phyloP scores from a whole-genome alignment of 352 stramenopile genomes.

The Phytophthora sp. region DNA sequence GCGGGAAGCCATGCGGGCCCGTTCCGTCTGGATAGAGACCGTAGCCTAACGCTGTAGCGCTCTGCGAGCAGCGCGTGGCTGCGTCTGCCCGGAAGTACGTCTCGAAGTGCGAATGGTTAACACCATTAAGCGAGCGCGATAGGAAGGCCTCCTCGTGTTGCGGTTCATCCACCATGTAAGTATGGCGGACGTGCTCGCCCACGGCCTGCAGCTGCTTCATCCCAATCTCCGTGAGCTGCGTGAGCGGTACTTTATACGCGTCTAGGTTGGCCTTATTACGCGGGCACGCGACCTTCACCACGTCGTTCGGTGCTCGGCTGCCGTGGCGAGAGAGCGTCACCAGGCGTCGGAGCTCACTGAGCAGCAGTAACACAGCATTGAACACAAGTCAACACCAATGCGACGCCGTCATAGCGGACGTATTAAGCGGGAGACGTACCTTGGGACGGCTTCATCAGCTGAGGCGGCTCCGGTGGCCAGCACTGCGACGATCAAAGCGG shows the following conservation, averaged over 20 bases:
- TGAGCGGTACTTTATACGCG: constrained; percentile 80
- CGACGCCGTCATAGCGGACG: not conserved
- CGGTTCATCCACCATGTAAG: constrained; percentile 62
- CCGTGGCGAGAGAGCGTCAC: constrained; percentile 83
- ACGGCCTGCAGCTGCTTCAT: constrained; percentile 80
- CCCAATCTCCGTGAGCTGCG: constrained; percentile 82
- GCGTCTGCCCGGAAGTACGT: constrained; percentile 86
- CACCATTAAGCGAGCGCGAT: constrained; percentile 70
- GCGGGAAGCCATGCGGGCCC: constrained; percentile 64
- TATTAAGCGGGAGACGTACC: constrained; percentile 15
- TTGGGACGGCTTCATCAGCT: constrained; percentile 15
- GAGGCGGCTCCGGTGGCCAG: constrained; percentile 16
- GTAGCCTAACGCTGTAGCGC: constrained; percentile 73
- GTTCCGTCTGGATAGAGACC: constrained; percentile 85
- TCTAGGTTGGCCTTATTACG: constrained; percentile 72
- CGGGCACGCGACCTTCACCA: constrained; percentile 64
- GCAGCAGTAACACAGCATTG: not conserved
- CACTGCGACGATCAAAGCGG: constrained; percentile 23
- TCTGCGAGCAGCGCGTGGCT: constrained; percentile 82
- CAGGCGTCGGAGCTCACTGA: constrained; percentile 74
- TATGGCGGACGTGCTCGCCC: constrained; percentile 69
- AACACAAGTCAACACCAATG: not conserved
- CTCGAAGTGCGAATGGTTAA: constrained; percentile 81
- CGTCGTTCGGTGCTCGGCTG: constrained; percentile 77
- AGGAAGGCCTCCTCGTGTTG: constrained; percentile 63